A percentile compares a stretch with the other conserved stretches of the same genome.
These are phyloP conservation scores for Magnolia kwangsiensis DNA, from an alignment of 164 flowering plant genomes.

Conservation along the genomic window DNA sequence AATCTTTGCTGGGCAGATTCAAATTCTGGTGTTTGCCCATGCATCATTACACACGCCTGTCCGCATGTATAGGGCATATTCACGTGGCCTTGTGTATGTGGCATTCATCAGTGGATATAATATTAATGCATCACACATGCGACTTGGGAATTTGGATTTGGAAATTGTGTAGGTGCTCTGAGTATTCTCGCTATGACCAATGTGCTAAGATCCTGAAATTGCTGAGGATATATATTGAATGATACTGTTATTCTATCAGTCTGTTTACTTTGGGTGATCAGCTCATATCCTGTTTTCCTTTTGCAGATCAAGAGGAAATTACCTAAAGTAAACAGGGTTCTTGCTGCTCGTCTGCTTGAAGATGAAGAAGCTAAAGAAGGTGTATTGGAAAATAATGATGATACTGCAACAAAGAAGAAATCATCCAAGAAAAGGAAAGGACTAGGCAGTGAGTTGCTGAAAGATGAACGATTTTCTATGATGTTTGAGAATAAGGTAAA, in stretches of 20 bases:
- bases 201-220: too few relatives aligned
- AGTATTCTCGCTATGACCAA: too few relatives aligned
- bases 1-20: neutral
- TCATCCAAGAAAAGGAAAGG: slow-evolving; percentile 75
- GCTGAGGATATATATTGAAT: neutral
- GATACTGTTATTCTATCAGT: neutral
- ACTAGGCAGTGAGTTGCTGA: slow-evolving; percentile 48
- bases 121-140: neutral
- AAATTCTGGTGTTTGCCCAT: too few relatives aligned
- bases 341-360: slow-evolving; percentile 57
- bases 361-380: slow-evolving; percentile 56
- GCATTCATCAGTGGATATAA: too few relatives aligned
- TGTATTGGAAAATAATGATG: slow-evolving; percentile 36
- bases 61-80: neutral
- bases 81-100: neutral
- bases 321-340: slow-evolving; percentile 74
- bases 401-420: slow-evolving; percentile 41
- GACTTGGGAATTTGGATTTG: neutral
- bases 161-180: neutral
- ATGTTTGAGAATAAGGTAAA: slow-evolving; percentile 69
- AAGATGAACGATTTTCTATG: slow-evolving; percentile 60
- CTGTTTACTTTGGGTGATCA: neutral
- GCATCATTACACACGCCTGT: neutral
- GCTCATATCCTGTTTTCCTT: neutral
- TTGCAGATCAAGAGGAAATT: slow-evolving; percentile 64